Percentiles rank a stretch among this genome's conserved stretches.
These are phyloP conservation scores for Clitopilus hobsonii DNA, from an alignment of 768 basidiomycete genomes.

Conservation along the genomic window DNA sequence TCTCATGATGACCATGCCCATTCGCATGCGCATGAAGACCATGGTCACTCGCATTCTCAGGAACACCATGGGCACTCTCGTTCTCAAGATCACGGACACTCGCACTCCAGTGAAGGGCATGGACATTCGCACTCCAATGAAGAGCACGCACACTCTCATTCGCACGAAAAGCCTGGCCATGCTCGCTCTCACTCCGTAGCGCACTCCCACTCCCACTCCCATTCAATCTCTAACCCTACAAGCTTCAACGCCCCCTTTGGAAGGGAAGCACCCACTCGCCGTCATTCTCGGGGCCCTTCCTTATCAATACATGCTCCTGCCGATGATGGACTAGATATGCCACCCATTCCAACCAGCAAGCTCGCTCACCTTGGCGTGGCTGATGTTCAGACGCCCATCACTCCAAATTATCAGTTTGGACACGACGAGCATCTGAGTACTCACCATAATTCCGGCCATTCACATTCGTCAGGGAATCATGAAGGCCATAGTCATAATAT, in stretches of 20 bases:
- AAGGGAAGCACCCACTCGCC: slow-evolving; percentile 20
- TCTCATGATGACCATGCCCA: slow-evolving; percentile 4
- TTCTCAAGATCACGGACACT: slow-evolving; percentile 16
- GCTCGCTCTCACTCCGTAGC: slow-evolving; percentile 16
- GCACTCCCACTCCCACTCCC: slow-evolving; percentile 24
- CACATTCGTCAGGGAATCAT: slow-evolving; percentile 46
- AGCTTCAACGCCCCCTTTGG: slow-evolving; percentile 9
- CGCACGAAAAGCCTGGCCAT: slow-evolving; percentile 18
- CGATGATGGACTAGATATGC: slow-evolving; percentile 8
- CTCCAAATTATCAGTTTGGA: slow-evolving; percentile 57
- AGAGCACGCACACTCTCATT: no score
- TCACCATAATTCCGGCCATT: slow-evolving; percentile 36
- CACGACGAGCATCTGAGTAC: slow-evolving; percentile 47
- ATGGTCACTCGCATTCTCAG: slow-evolving; percentile 14
- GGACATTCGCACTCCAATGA: no score
- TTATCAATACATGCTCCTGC: slow-evolving; percentile 27
- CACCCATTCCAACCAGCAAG: slow-evolving; percentile 16
- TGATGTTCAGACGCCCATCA: slow-evolving; percentile 48
- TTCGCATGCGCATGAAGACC: slow-evolving; percentile 13
- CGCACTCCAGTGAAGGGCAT: slow-evolving; percentile 14
- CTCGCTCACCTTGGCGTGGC: slow-evolving; percentile 13
- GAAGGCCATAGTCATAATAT: slow-evolving; percentile 97
- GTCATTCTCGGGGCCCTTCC: slow-evolving; percentile 35
- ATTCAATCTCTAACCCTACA: slow-evolving; percentile 15
- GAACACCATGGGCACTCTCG: slow-evolving; percentile 10